Base-by-base conservation (phyloP, 768 basidiomycete genomes). In the Xerocomus potaroensis region DNA sequence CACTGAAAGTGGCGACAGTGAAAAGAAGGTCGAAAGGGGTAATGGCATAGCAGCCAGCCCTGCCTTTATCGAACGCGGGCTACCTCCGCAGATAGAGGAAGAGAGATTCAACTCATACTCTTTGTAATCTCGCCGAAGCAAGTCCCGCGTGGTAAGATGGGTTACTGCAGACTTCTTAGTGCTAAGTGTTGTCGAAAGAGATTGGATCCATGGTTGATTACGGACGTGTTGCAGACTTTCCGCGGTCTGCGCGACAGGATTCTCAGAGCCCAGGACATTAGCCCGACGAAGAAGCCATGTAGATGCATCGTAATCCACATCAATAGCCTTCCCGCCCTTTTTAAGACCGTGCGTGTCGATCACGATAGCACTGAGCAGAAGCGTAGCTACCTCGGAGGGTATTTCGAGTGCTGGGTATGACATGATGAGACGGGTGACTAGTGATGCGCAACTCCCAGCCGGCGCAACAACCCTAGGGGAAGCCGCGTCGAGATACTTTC, bases 81-180 rank as follows among this genome's bases (percentile, higher is more conserved):
- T 63, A 1, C 64, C 49, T 38, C 48, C 51, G 19, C 45, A 41
- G 29, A 65, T 38, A 26, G 51, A 40, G 10, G 53, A 15, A 1
- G 71, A 60, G 3, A 83, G 75, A 0, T 70, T 65, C 48, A 80
- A 65, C 1, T 65, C 61, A 59, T 92, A 95, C 54, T 95, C 83
- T 64, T 99, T 98, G 74, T 93, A 99, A 68, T 99, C 96, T n/a
- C 96, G 72, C 11, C 91, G 76, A 5, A 99, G 76, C 16, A 97
- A 78, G 59, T 97, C 92, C 46, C 78, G 74, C 0, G 81, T 79
- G 8, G 69, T 70, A 15, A 97, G 73, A 51, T 81, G 76, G 2
- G 79, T 77, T 8, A 98, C 71, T 48, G 84, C 78, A 4, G 57
- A 56, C 62, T 98, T 99, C 67, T 79, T 79, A 2, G 49, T 36